A percentile compares a stretch with the other conserved stretches of the same genome.
Conservation (phyloP, 352 stramenopile genomes). For the Pythium scleroteichum region DNA sequence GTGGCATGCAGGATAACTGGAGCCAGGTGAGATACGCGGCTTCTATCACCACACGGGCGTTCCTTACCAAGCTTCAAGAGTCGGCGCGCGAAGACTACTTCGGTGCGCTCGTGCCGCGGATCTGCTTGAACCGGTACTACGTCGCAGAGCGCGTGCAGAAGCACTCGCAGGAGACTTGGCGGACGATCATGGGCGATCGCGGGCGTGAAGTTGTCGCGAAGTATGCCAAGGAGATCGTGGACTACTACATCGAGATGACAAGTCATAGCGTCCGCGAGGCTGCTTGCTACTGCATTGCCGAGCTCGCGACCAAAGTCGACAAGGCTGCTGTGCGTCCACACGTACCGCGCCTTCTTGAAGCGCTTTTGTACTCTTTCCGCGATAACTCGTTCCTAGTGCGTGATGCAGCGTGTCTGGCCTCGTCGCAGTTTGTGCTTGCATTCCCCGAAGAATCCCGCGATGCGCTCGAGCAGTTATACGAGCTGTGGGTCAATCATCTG, state of each 20-base stretch:
- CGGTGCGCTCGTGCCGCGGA: slow-evolving; percentile 87
- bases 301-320: slow-evolving; percentile 92
- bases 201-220: slow-evolving; percentile 84
- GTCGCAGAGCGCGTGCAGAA: slow-evolving; percentile 96
- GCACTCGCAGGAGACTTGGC: slow-evolving; percentile 96
- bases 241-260: slow-evolving; percentile 96
- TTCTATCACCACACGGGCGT: slow-evolving; percentile 89
- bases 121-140: slow-evolving; percentile 98
- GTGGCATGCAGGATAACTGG: slow-evolving; percentile 95
- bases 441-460: slow-evolving; percentile 87
- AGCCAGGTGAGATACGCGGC: slow-evolving; percentile 96
- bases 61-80: slow-evolving; percentile 78
- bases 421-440: slow-evolving; percentile 75
- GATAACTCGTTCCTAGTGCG: slow-evolving; percentile 96
- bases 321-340: slow-evolving; percentile 63
- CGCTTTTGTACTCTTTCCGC: slow-evolving; percentile 94
- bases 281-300: slow-evolving; percentile 94
- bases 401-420: slow-evolving; percentile 93
- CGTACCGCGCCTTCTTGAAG: slow-evolving; percentile 71
- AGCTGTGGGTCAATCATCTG: slow-evolving; percentile 94
- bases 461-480: slow-evolving; percentile 87
- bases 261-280: slow-evolving; percentile 96
- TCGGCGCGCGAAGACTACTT: slow-evolving; percentile 62
- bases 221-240: slow-evolving; percentile 89
- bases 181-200: slow-evolving; percentile 81